Conservation (phyloP, 345 rosid species). For the Camelina neglecta region DNA sequence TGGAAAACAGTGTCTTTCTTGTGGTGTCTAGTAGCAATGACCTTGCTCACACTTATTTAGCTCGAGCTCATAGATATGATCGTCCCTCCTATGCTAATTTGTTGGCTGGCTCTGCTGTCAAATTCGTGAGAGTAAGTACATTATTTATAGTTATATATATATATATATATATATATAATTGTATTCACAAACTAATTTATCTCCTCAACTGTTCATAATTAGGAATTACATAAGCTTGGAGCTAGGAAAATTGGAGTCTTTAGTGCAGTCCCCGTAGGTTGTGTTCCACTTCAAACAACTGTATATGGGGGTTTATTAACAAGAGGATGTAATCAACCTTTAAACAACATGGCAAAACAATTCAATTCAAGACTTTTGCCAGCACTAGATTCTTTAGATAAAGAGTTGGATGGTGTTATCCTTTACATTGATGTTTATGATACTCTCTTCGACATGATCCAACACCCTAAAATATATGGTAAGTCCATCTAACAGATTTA, state of each 20-base stretch:
- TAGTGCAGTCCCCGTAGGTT: constrained; percentile 36
- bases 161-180: background rate
- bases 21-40: constrained; percentile 59
- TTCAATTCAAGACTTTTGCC: constrained; percentile 38
- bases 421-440: constrained; percentile 55
- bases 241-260: constrained; percentile 37
- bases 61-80: constrained; percentile 40
- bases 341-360: constrained; percentile 36
- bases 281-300: constrained; percentile 41
- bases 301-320: constrained; percentile 26
- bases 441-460: constrained; percentile 52
- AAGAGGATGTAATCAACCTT: constrained; percentile 2
- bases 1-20: constrained; percentile 46
- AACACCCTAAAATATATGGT: constrained; percentile 52
- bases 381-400: constrained; percentile 20
- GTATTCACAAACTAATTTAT: background rate
- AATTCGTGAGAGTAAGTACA: constrained; percentile 49
- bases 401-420: constrained; percentile 37
- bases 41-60: constrained; percentile 57
- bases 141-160: background rate
- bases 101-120: constrained; percentile 46
- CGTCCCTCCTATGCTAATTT: constrained; percentile 47
- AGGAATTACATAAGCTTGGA: constrained; percentile 39
- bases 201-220: background rate
- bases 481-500: background rate